phyloP scores from a whole-genome alignment of 108 stramenopile genomes.

The Cyclotella sp. region DNA sequence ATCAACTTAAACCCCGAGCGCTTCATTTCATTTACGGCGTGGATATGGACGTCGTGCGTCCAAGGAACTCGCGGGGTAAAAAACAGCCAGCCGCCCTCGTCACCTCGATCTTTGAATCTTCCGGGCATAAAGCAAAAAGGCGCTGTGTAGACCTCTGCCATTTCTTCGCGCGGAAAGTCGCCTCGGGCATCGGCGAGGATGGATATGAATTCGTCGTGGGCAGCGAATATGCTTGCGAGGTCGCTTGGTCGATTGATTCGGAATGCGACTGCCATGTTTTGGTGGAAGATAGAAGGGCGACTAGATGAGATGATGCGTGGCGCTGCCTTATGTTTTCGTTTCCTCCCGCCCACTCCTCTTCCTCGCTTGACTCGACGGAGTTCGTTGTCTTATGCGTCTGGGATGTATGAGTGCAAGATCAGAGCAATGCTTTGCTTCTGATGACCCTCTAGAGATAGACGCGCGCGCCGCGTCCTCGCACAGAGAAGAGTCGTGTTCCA shows the following conservation, averaged over 20 bases:
- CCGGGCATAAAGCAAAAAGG: slow-evolving; percentile 5
- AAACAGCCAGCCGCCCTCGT: slow-evolving; percentile 9
- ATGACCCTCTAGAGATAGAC: too few relatives aligned
- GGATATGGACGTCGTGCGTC: slow-evolving; percentile 2
- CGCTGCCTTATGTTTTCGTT: too few relatives aligned
- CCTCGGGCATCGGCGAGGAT: neutral
- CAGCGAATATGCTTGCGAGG: neutral
- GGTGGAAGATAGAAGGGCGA: neutral
- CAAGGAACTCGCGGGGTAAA: slow-evolving; percentile 7
- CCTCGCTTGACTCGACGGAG: too few relatives aligned
- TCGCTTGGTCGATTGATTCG: slow-evolving; percentile 2
- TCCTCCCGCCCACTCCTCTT: too few relatives aligned
- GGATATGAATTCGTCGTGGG: slow-evolving; percentile 16
- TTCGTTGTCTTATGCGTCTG: too few relatives aligned
- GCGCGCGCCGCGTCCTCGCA: too few relatives aligned
- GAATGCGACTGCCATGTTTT: slow-evolving; percentile 11
- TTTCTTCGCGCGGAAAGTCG: slow-evolving; percentile 9
- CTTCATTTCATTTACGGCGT: neutral
- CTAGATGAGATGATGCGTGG: too few relatives aligned
- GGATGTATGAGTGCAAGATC: too few relatives aligned
- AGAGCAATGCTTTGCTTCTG: too few relatives aligned
- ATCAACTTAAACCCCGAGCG: neutral
- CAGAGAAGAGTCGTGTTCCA: too few relatives aligned
- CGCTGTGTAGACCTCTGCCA: slow-evolving; percentile 17
- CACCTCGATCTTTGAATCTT: neutral